Conservation (phyloP, 1,284 basidiomycete genomes). For the Tausonia pullulans region DNA sequence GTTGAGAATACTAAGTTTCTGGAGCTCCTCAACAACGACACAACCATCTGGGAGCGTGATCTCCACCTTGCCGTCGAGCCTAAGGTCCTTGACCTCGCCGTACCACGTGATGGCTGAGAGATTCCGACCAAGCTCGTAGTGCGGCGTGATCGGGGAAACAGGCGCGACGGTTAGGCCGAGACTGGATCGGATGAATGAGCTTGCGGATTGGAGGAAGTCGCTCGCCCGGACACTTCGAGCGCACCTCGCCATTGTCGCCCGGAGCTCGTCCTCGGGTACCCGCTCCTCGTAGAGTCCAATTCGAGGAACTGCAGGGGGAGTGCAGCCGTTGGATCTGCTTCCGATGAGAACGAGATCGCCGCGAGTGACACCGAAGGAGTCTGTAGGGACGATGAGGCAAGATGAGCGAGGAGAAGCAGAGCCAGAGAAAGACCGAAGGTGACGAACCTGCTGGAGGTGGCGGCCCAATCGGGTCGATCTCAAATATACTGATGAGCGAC, state of each 20-base stretch:
- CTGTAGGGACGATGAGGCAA: conserved; percentile 36
- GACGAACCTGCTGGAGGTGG: no score
- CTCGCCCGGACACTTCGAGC: no score
- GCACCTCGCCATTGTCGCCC: not conserved
- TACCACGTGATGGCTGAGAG: conserved; percentile 34
- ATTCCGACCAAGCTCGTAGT: conserved; percentile 2
- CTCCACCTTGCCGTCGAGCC: conserved; percentile 31
- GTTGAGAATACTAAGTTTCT: conserved; percentile 22
- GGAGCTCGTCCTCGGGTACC: not conserved
- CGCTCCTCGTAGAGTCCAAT: conserved; percentile 23
- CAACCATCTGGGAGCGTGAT: conserved; percentile 30
- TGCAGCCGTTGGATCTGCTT: conserved; percentile 22
- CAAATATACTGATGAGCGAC: no score
- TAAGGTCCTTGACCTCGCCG: conserved; percentile 35
- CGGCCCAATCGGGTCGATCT: no score
- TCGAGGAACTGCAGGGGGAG: conserved; percentile 26
- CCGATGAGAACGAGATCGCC: conserved; percentile 71
- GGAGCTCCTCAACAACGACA: conserved; percentile 19
- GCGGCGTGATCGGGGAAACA: not conserved
- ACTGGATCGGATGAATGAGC: not conserved
- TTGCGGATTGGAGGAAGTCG: not conserved
- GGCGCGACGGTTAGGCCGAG: not conserved
- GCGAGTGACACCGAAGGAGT: conserved; percentile 61
- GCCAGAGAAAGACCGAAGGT: no score
- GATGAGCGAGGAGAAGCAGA: not conserved